A percentile compares a stretch with the other conserved stretches of the same genome.
Evolutionary conservation across 441 rosid genomes (phyloP).

Genomic region (Francoa sonchifolia): DNA sequence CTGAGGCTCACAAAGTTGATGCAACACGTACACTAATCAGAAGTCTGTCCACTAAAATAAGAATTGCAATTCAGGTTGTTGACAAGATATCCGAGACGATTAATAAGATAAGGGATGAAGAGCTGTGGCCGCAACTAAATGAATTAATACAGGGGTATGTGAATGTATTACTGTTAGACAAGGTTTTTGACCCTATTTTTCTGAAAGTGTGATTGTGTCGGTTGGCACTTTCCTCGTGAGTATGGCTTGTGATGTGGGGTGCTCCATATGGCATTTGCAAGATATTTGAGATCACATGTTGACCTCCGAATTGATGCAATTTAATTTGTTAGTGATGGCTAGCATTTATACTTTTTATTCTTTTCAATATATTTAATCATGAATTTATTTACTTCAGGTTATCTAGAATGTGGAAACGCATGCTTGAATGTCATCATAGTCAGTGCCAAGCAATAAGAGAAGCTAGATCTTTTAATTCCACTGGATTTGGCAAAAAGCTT

Average conservation of each 20-base stretch:
- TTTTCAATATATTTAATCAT: too few relatives aligned
- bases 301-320: too few relatives aligned
- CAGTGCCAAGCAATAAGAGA: slow-evolving; percentile 67
- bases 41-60: slow-evolving; percentile 64
- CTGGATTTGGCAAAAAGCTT: slow-evolving; percentile 46
- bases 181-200: background rate
- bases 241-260: too few relatives aligned
- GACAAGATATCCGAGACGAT: slow-evolving; percentile 73
- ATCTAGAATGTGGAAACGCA: slow-evolving; percentile 78
- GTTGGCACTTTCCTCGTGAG: too few relatives aligned
- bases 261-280: too few relatives aligned
- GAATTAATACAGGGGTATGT: slow-evolving; percentile 82
- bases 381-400: slow-evolving; percentile 35
- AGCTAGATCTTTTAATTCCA: slow-evolving; percentile 50
- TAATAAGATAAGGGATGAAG: slow-evolving; percentile 90
- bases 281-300: too few relatives aligned
- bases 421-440: slow-evolving; percentile 81
- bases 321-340: too few relatives aligned
- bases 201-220: background rate
- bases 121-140: slow-evolving; percentile 80
- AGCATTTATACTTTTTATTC: too few relatives aligned
- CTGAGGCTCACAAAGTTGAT: slow-evolving; percentile 58
- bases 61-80: slow-evolving; percentile 77
- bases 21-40: slow-evolving; percentile 38
- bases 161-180: background rate